phyloP scores from a whole-genome alignment of 1,284 basidiomycete genomes.

The Leccinum subspadiceum region DNA sequence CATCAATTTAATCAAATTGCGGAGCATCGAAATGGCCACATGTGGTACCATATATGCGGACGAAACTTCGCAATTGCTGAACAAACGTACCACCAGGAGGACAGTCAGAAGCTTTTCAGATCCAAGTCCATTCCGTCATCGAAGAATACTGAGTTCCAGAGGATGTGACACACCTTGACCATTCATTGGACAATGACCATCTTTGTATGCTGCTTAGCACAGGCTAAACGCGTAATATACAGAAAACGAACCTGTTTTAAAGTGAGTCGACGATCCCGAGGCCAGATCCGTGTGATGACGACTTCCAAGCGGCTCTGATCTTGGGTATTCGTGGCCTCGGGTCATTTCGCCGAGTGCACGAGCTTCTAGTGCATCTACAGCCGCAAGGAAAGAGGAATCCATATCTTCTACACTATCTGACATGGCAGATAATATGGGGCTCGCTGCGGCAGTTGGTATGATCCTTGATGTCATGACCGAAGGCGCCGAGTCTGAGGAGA shows the following conservation, averaged over 20 bases:
- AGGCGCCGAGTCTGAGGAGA: not conserved
- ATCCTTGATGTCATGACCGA: not conserved
- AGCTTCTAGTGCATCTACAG: constrained; percentile 42
- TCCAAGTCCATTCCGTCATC: not conserved
- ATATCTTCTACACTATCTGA: constrained; percentile 36
- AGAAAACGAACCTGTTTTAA: constrained; percentile 9
- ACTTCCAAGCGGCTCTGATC: not conserved
- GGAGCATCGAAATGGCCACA: constrained; percentile 3
- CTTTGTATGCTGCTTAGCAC: constrained; percentile 15
- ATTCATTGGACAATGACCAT: not conserved
- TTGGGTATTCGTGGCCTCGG: constrained; percentile 10
- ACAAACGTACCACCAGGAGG: constrained; percentile 19
- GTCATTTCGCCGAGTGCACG: constrained; percentile 15
- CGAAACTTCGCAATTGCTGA: not conserved
- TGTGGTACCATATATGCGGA: not conserved
- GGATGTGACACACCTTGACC: constrained; percentile 8
- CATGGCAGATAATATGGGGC: constrained; percentile 21
- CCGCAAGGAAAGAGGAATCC: constrained; percentile 35
- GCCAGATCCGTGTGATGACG: constrained; percentile 1
- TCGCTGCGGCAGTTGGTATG: constrained; percentile 1
- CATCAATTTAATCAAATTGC: not conserved
- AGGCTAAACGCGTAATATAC: not conserved
- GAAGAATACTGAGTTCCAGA: not conserved
- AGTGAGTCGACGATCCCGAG: not conserved
- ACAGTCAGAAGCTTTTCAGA: not conserved